Conservation (phyloP, 768 basidiomycete genomes). For the Russula lepida region DNA sequence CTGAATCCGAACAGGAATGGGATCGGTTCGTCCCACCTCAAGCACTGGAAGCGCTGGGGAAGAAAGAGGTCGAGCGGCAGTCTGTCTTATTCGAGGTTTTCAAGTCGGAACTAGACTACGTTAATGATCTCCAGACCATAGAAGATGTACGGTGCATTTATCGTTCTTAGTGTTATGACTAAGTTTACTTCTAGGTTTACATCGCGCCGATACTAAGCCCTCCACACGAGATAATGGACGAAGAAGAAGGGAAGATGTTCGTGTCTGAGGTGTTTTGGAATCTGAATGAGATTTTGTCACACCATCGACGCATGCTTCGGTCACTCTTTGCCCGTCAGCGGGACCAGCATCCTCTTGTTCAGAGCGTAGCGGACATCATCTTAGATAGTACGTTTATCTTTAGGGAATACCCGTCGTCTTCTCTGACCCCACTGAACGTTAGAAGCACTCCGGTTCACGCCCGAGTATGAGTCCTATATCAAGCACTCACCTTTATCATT, state of each 20-base stretch:
- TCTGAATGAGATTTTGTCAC: slow-evolving; percentile 51
- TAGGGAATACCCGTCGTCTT: neutral
- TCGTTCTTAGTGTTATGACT: neutral
- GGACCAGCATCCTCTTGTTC: slow-evolving; percentile 78
- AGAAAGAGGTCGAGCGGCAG: slow-evolving; percentile 76
- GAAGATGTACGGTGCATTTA: slow-evolving; percentile 43
- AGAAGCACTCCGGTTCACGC: slow-evolving; percentile 41
- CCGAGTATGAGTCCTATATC: slow-evolving; percentile 72
- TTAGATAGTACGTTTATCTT: slow-evolving; percentile 51
- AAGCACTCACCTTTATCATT: slow-evolving; percentile 85
- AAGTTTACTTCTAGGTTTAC: slow-evolving; percentile 46
- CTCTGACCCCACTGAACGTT: neutral
- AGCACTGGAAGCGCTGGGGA: slow-evolving; percentile 60
- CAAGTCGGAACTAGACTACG: slow-evolving; percentile 84
- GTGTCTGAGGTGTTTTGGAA: slow-evolving; percentile 82
- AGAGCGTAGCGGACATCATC: slow-evolving; percentile 78
- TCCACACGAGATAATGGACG: slow-evolving; percentile 56
- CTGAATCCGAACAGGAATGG: slow-evolving; percentile 77
- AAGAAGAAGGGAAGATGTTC: slow-evolving; percentile 51
- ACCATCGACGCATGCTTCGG: slow-evolving; percentile 62
- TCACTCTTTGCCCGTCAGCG: slow-evolving; percentile 72
- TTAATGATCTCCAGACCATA: slow-evolving; percentile 65
- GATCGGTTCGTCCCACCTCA: slow-evolving; percentile 65
- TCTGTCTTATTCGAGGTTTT: slow-evolving; percentile 84
- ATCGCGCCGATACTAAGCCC: slow-evolving; percentile 54